Evolutionary conservation across 306 rosid species (phyloP), one percentile per base, ranked within the genome.

Genomic region (Gleditsia sinensis): DNA sequence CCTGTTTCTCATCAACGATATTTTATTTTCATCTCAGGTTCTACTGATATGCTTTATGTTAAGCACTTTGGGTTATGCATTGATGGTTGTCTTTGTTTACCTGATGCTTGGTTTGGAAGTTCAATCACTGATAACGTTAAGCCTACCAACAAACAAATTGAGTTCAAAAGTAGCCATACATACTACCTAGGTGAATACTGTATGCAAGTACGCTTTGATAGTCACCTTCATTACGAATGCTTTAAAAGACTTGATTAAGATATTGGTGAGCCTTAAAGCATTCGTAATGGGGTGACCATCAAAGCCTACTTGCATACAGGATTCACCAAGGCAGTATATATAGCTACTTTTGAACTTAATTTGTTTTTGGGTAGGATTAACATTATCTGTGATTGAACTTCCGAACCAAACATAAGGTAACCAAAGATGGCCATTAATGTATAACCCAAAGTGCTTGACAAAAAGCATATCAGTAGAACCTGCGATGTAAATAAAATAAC

Each of bases 401-500:
- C 16, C 32, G 91, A 13, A 32, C 93, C 94, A 58, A 82, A 90
- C 96, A 92, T 88, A 21, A 80, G 79, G 76, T 88, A 92, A 8
- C 98, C 95, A 6, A 85, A 66, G 19, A 78, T 78, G 10, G 96
- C 98, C 94, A 90, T 90, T 8, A 86, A 81, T 21, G 96, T 92
- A 67, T 92, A 88, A 13, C 87, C 65, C 2, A 39, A 5, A 0
- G 98, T 87, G 75, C 89, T 80, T 14, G 86, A 13, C 53, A 79
- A 1, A 63, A 90, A 92, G 80, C 98, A 88, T 21, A 84, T 33
- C 11, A 86, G 21, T 24, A 92, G 46, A 17, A 88, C 96, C 96
- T 92, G 88, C 85, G 79, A 57, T 51, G 16, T 2, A 36, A 46
- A 20, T 16, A 2, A 71, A 65, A 7, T 3, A 55, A 61, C 16